Base-by-base conservation (phyloP, 2,329 filamentous ascomycete species). In the Ascochyta lentis region DNA sequence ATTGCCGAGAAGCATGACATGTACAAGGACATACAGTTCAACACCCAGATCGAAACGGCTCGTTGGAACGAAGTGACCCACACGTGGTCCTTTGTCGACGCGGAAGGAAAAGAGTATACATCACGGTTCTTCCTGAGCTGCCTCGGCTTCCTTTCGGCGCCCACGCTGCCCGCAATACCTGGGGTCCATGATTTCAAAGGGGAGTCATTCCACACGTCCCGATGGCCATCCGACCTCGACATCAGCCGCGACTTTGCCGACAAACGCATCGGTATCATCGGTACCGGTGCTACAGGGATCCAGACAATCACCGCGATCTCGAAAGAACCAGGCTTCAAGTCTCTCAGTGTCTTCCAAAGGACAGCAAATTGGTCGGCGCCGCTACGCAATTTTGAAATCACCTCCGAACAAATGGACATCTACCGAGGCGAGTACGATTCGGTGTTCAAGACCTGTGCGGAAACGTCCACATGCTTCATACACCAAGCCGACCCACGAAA, bases 211-310 rank as follows among this genome's bases (percentile, higher is more conserved):
- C 84, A 87, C 67, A 82, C 84, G 0, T 83, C 83, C 0, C 81
- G 81, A 66, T 86, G 84, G 85, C 84, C 85, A 1, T 76, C 83
- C 9, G 73, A 82, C 7, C 76, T 81, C 1, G 75, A 45, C 19
- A 29, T 29, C 27, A 29, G 27, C 12, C 27, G 27, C 27, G 76
- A 83, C 40, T 77, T 85, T 26, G 75, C 77, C 27, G 79, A 79
- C 47, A 88, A 88, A 65, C 78, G 79, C n/a, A 79, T 84, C 37
- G 86, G 82, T 6, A 78, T 89, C 58, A 83, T 89, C 29, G 86
- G 86, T 5, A 67, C 66, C n/a, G 86, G 86, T 1, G 81, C 85
- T 0, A 84, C 84, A 0, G 86, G 85, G 0, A 81, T 88, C 1
- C 86, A 89, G 61, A 79, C 87, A 35, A 79, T 81, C 0, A 86